These are phyloP conservation scores for Polyplosphaeria fusca DNA, from an alignment of 495 filamentous ascomycete genomes.

Conservation along the genomic window DNA sequence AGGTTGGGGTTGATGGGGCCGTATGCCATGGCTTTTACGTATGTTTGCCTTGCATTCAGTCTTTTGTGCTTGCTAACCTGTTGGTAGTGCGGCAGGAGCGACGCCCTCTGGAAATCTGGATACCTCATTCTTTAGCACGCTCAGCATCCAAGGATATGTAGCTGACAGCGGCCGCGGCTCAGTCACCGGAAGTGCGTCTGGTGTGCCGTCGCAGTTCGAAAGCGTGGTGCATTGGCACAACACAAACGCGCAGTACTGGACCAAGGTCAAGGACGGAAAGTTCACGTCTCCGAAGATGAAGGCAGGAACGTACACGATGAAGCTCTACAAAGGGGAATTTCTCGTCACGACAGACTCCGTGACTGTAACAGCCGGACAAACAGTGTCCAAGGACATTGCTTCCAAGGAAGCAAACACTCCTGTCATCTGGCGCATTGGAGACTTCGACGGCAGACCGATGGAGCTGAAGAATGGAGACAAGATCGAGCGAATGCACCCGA, in stretches of 20 bases:
- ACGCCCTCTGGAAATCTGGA: conserved; percentile 20
- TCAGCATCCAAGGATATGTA: conserved; percentile 22
- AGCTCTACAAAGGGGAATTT: conserved; percentile 22
- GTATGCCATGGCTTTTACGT: conserved; percentile 28
- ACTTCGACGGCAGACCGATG: conserved; percentile 21
- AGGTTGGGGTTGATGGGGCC: conserved; percentile 19
- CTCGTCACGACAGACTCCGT: conserved; percentile 16
- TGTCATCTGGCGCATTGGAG: conserved; percentile 25
- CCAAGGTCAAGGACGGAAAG: conserved; percentile 7
- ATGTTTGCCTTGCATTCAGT: not conserved
- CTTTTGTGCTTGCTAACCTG: not conserved
- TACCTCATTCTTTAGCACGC: conserved; percentile 17
- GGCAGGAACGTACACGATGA: conserved; percentile 22
- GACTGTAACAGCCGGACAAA: conserved; percentile 19
- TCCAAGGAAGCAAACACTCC: conserved; percentile 18
- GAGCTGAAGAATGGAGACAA: conserved; percentile 29
- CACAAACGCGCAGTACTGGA: conserved; percentile 22
- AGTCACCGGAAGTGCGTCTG: conserved; percentile 13
- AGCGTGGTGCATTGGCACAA: conserved; percentile 26
- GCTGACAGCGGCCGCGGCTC: conserved; percentile 14
- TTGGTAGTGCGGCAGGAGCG: not conserved
- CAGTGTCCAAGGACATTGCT: conserved; percentile 15
- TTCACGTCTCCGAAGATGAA: conserved; percentile 21
- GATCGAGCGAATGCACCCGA: conserved; percentile 27
- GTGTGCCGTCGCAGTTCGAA: conserved; percentile 20